A percentile compares a stretch with the other conserved stretches of the same genome.
Conservation (phyloP, 2,329 filamentous ascomycete genomes). For the Claviceps citrina region DNA sequence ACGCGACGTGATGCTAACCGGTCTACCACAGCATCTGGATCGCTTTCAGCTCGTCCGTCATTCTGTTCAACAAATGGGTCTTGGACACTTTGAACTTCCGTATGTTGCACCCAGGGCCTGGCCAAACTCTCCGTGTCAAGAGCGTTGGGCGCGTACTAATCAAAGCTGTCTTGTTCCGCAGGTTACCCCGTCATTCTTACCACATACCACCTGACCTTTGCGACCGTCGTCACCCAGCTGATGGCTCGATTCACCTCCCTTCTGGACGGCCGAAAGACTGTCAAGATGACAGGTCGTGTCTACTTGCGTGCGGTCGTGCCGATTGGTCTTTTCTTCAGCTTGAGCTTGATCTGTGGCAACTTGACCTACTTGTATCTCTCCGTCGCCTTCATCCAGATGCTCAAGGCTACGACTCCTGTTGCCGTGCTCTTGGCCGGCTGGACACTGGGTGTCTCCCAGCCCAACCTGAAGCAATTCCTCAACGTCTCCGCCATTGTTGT, state of each 20-base stretch:
- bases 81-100: constrained; percentile 70
- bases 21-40: constrained; percentile 65
- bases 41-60: constrained; percentile 77
- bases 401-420: constrained; percentile 94
- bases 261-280: constrained; percentile 85
- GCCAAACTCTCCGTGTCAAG: too few species aligned
- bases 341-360: constrained; percentile 94
- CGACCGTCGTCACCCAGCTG: constrained; percentile 85
- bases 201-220: constrained; percentile 89
- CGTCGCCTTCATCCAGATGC: constrained; percentile 97
- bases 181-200: constrained; percentile 69
- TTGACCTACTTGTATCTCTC: constrained; percentile 88
- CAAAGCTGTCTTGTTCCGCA: constrained; percentile 16
- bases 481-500: constrained; percentile 93
- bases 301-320: constrained; percentile 89
- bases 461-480: constrained; percentile 71
- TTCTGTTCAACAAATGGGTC: constrained; percentile 99
- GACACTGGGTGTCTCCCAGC: constrained; percentile 68
- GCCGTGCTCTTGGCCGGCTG: constrained; percentile 83
- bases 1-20: too few species aligned
- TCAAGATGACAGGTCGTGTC: constrained; percentile 91
- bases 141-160: too few species aligned
- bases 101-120: constrained; percentile 14
- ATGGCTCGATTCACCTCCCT: constrained; percentile 78
- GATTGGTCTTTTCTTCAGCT: constrained; percentile 88